Base-by-base conservation (phyloP, 306 rosid genomes). In the Fragaria ananassa region DNA sequence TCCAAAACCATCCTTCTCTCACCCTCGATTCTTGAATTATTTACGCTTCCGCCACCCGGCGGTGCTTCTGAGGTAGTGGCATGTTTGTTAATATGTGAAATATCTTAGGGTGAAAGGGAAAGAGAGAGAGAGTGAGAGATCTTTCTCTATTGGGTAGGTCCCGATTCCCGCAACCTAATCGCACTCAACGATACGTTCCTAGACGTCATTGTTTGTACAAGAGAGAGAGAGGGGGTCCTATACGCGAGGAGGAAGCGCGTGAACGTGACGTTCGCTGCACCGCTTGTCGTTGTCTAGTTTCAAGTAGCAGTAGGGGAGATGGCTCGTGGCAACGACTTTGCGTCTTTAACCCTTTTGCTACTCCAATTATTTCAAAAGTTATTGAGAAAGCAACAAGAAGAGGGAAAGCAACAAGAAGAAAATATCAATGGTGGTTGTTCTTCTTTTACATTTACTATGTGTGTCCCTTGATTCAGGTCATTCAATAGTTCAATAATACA, bases 221-320 rank as follows among this genome's bases (percentile, higher is more conserved):
- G 54, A 10, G 76, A 12, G 50, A 44, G 31, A 51, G 42, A 10
- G 42, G 79, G 53, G 71, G 83, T 23, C 81, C 87, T 88, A 88
- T 83, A 82, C 93, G 77, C 89, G 76, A 86, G 77, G 66, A 72
- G 51, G 0, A 7, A 8, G 90, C 90, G 88, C 96, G 98, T 93
- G 50, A 63, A 41, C 66, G 81, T 82, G 83, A 90, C 96, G 86
- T 76, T 81, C 67, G 18, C 5, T 3, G 64, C 85, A 80, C 86
- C 83, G 81, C 86, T 2, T 2, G 54, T 76, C 69, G 72, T 50
- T 35, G 76, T 45, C 49, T 5, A 1, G 31, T 2, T 15, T 51
- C 10, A 51, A 51, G 58, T 18, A 19, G n/a, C 18, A 51, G 1
- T 2, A 1, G 17, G 13, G 10, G 21, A 8, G 29, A n/a, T 7